Conservation (phyloP, 139 green algal genomes). For the Picochlorum sp. region DNA sequence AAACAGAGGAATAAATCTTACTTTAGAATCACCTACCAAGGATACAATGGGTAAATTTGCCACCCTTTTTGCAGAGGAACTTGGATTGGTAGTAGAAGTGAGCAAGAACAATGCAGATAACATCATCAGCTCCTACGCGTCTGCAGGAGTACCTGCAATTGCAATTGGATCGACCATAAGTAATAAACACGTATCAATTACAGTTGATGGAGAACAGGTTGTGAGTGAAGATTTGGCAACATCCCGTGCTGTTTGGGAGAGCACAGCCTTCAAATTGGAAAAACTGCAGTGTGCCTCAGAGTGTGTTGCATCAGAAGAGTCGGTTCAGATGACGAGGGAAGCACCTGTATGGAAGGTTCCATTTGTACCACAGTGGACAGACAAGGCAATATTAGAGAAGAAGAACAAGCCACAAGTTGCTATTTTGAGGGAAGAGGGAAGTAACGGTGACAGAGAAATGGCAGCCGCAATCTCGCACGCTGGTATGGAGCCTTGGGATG, state of each 20-base stretch:
- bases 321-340: conserved; percentile 32
- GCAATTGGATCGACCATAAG: conserved; percentile 52
- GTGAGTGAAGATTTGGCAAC: conserved; percentile 35
- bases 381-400: conserved; percentile 7
- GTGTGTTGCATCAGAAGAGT: conserved; percentile 73
- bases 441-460: conserved; percentile 98
- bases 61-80: conserved; percentile 91
- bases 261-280: conserved; percentile 89
- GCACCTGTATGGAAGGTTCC: conserved; percentile 76
- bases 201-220: conserved; percentile 43
- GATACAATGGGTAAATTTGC: conserved; percentile 33
- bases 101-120: conserved; percentile 29
- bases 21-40: conserved; percentile 14
- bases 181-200: conserved; percentile 31
- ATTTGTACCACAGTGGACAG: conserved; percentile 69
- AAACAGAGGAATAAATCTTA: conserved; percentile 51
- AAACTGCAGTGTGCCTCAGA: conserved; percentile 67
- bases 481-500: conserved; percentile 93
- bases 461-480: conserved; percentile 69
- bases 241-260: conserved; percentile 88
- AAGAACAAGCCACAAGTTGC: conserved; percentile 59
- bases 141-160: conserved; percentile 51
- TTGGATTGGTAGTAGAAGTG: conserved; percentile 93
- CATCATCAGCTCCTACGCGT: conserved; percentile 57
- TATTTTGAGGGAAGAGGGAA: conserved; percentile 93